These are phyloP conservation scores for Aspergillus avenaceus DNA, from an alignment of 495 filamentous ascomycete genomes.

Conservation along the genomic window DNA sequence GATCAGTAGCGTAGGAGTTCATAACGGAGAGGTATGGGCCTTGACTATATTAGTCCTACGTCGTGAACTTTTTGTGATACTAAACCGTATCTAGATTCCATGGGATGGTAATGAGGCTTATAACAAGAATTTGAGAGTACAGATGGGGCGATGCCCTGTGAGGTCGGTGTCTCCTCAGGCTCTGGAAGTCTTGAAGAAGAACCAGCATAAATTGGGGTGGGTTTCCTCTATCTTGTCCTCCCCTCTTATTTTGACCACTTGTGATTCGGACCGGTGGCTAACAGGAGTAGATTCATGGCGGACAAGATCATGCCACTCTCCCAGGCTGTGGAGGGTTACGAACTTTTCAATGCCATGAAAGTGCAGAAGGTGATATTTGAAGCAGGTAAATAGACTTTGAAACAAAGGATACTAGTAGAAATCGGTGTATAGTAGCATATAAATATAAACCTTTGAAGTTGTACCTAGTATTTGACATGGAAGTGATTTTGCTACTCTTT, in stretches of 20 bases:
- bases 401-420: neutral
- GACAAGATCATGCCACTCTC: conserved; percentile 89
- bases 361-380: conserved; percentile 77
- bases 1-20: conserved; percentile 87
- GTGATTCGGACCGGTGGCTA: conserved; percentile 11
- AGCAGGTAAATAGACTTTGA: conserved; percentile 39
- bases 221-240: conserved; percentile 21
- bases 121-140: conserved; percentile 82
- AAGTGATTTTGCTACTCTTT: no score
- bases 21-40: conserved; percentile 71
- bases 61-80: neutral
- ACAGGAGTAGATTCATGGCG: conserved; percentile 71
- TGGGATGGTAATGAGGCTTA: conserved; percentile 83
- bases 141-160: conserved; percentile 94
- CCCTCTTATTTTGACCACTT: conserved; percentile 1
- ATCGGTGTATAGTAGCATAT: neutral
- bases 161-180: conserved; percentile 77
- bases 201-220: conserved; percentile 77
- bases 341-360: conserved; percentile 89
- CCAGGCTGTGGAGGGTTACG: conserved; percentile 82
- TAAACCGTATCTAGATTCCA: conserved; percentile 58
- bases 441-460: no score
- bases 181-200: conserved; percentile 71
- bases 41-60: neutral
- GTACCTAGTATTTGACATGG: no score